Percentiles rank a stretch among this genome's conserved stretches.
phyloP scores from a whole-genome alignment of 2,329 filamentous ascomycete genomes.

The Trichophyton benhamiae region DNA sequence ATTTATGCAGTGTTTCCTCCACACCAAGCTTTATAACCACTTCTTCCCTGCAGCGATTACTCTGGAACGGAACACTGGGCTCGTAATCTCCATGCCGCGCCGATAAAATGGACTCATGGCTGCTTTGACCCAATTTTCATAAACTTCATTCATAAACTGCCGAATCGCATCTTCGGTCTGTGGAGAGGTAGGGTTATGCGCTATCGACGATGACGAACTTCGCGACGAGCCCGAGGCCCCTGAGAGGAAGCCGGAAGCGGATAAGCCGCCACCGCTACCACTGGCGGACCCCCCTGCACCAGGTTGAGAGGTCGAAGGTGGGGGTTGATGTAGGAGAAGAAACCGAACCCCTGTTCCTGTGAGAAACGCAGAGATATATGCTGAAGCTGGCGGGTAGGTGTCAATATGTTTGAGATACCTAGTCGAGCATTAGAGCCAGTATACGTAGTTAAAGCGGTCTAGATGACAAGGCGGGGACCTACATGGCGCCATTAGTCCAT shows the following conservation, averaged over 20 bases:
- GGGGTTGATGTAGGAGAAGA: constrained; percentile 79
- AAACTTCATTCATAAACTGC: constrained; percentile 89
- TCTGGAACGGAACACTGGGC: constrained; percentile 69
- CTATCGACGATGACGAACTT: constrained; percentile 56
- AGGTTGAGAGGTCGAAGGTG: constrained; percentile 28
- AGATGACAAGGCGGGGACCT: constrained; percentile 21
- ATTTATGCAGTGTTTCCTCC: constrained; percentile 11
- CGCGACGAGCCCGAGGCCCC: constrained; percentile 20
- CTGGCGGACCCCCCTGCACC: constrained; percentile 12
- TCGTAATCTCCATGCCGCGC: constrained; percentile 71
- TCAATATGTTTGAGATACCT: constrained; percentile 97
- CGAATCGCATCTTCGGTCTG: constrained; percentile 92
- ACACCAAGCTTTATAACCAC: constrained; percentile 53
- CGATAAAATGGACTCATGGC: constrained; percentile 95
- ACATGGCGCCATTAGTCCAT: constrained; percentile 81
- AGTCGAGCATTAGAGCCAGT: neutral
- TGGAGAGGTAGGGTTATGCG: constrained; percentile 71
- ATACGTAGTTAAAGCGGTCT: neutral
- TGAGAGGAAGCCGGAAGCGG: constrained; percentile 12
- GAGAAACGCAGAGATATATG: constrained; percentile 88
- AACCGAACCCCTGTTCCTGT: constrained; percentile 89
- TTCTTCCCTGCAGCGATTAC: constrained; percentile 86
- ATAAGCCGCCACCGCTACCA: constrained; percentile 8
- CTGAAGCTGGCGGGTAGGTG: constrained; percentile 72
- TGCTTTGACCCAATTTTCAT: constrained; percentile 93